Base-by-base conservation (phyloP, 306 rosid genomes). In the Acacia crassicarpa region DNA sequence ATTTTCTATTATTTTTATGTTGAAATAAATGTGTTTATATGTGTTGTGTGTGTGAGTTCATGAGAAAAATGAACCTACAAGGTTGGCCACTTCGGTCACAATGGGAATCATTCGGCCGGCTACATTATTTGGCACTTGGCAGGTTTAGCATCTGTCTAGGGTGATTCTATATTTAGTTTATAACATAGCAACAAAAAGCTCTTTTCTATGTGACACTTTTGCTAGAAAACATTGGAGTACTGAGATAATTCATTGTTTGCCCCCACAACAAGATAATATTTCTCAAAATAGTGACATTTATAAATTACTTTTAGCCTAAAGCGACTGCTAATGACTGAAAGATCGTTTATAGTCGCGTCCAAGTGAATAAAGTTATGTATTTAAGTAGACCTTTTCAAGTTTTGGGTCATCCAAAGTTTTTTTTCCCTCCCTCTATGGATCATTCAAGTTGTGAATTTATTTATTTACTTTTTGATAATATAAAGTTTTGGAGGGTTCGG, bases 321-420 rank as follows among this genome's bases (percentile, higher is more conserved):
- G 79, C 76, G 86, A 78, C 79, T 44, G 80, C 51, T 74, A 80
- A 75, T 9, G 80, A 33, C 71, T 68, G 38, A 74, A 54, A 80
- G 12, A 67, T 33, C 53, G 74, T 67, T 40, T 2, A 54, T 14
- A 54, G 61, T 63, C 71, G 77, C 51, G 81, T 82, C 83, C 81
- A 85, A 86, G 58, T 65, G 44, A 19, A 30, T 51, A 71, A 49
- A 23, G 75, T 35, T 45, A 15, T 63, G 38, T 27, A 43, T 45
- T 38, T 17, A 10, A 30, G 68, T 22, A 56, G 80, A 45, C 70
- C 78, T 22, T 79, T 61, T 58, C 45, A 48, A 75, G 77, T 72
- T 41, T 74, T 82, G 87, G 84, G 84, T 79, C 72, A 76, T 74
- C 62, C 59, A 23, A 5, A 46, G 33, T 83, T 80, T 82, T 32